phyloP scores from a whole-genome alignment of 2,329 filamentous ascomycete genomes.

The Aureobasidium sp. region DNA sequence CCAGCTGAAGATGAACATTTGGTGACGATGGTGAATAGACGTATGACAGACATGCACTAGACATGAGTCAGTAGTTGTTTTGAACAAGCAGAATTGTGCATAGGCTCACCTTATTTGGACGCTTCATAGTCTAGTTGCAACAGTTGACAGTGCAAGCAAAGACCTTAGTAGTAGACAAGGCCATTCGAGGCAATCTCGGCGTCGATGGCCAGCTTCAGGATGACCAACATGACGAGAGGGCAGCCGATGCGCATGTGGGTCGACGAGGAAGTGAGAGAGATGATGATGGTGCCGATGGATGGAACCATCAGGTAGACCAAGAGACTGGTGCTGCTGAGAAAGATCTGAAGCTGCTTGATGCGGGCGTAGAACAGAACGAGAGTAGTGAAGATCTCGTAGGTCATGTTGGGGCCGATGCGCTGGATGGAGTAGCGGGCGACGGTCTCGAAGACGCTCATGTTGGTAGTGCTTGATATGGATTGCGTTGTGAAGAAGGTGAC shows the following conservation, averaged over 20 bases:
- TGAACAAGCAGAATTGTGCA: too few species aligned
- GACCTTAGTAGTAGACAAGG: background rate
- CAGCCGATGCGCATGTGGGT: background rate
- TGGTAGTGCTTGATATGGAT: background rate
- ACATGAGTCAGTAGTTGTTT: background rate
- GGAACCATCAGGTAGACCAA: background rate
- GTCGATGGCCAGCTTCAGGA: background rate
- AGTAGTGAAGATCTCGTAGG: background rate
- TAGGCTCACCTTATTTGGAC: background rate
- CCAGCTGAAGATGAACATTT: background rate
- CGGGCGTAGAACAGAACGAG: background rate
- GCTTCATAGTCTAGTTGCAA: background rate
- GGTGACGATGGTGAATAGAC: background rate
- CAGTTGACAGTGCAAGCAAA: background rate
- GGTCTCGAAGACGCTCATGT: background rate
- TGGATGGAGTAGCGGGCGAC: background rate
- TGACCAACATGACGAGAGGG: background rate
- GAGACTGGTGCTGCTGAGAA: background rate
- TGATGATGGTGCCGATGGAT: background rate
- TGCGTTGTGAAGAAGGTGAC: background rate
- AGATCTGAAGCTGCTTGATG: background rate
- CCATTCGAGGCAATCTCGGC: background rate
- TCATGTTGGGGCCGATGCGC: background rate
- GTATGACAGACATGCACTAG: background rate
- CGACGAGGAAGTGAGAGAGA: background rate